Percentiles rank a stretch among this genome's conserved stretches.
These are phyloP conservation scores for Colletotrichum acutatum DNA, from an alignment of 2,329 filamentous ascomycete species.

Conservation along the genomic window DNA sequence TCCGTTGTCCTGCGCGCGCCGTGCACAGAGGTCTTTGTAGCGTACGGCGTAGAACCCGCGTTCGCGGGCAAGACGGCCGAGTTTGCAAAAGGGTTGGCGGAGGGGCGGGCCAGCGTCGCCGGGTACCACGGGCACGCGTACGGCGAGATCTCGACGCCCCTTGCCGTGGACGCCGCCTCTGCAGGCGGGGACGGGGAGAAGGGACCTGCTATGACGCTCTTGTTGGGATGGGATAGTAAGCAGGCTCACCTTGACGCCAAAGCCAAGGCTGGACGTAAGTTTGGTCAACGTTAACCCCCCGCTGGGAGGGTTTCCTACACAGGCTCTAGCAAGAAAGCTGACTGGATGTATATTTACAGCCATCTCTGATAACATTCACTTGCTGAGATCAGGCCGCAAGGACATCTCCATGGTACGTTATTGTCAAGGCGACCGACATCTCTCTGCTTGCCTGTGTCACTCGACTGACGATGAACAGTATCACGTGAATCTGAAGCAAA, in stretches of 20 bases:
- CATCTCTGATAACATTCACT: constrained; percentile 49
- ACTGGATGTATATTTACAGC: constrained; percentile 38
- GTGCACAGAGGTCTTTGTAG: constrained; percentile 51
- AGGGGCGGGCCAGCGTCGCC: not conserved
- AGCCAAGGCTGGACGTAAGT: constrained; percentile 39
- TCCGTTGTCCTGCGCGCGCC: constrained; percentile 44
- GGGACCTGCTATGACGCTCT: constrained; percentile 45
- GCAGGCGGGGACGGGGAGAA: constrained; percentile 39
- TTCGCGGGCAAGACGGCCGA: constrained; percentile 41
- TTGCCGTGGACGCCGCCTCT: constrained; percentile 36
- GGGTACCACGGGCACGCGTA: constrained; percentile 47
- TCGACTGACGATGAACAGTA: constrained; percentile 23
- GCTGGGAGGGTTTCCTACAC: too few relatives aligned
- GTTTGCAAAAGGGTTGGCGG: constrained; percentile 10
- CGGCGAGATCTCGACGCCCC: constrained; percentile 46
- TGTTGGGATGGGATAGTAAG: constrained; percentile 54
- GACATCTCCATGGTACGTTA: constrained; percentile 46
- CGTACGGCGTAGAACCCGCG: constrained; percentile 44
- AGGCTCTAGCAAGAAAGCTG: not conserved
- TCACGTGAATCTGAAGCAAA: constrained; percentile 29
- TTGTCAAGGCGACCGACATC: not conserved
- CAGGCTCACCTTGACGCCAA: constrained; percentile 47
- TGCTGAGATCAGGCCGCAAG: constrained; percentile 44
- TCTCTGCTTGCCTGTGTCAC: not conserved
- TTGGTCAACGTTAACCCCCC: not conserved